These are phyloP conservation scores for Chrysochromulina parva DNA, from an alignment of 78 protist species.

Conservation along the genomic window DNA sequence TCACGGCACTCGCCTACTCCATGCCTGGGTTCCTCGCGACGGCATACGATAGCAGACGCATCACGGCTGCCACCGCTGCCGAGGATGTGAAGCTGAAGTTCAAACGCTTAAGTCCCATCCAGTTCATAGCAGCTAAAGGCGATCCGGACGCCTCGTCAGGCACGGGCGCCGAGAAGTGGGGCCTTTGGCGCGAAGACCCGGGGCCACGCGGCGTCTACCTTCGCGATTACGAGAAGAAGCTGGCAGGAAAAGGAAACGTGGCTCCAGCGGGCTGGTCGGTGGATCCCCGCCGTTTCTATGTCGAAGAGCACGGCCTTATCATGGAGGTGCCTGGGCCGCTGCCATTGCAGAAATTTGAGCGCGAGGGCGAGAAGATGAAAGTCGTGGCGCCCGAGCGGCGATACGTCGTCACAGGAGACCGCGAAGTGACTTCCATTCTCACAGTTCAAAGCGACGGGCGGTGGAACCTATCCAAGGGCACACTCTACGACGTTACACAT, in stretches of 20 bases:
- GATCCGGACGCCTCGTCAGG: conserved; percentile 2
- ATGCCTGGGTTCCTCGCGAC: too few species aligned
- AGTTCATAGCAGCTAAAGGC: conserved; percentile 31
- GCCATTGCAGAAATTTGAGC: background rate
- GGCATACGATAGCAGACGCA: too few species aligned
- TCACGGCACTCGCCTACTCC: too few species aligned
- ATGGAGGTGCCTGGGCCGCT: conserved; percentile 4
- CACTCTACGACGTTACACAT: conserved; percentile 34
- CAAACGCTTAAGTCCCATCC: background rate
- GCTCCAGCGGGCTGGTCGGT: conserved; percentile 31
- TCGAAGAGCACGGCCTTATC: conserved; percentile 42
- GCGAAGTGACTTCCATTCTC: conserved; percentile 16
- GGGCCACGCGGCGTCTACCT: conserved; percentile 29
- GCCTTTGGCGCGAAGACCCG: conserved; percentile 32
- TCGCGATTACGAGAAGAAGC: background rate
- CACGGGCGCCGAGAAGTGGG: conserved; percentile 21
- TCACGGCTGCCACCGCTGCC: too few species aligned
- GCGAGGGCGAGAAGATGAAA: background rate
- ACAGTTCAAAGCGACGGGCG: background rate
- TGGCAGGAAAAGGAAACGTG: background rate
- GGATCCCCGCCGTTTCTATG: background rate
- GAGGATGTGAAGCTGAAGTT: background rate
- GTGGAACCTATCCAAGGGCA: conserved; percentile 8
- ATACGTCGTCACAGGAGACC: conserved; percentile 33
- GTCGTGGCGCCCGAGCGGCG: background rate